phyloP scores from a whole-genome alignment of 805 yeast genomes.

The Hanseniaspora thailandica region DNA sequence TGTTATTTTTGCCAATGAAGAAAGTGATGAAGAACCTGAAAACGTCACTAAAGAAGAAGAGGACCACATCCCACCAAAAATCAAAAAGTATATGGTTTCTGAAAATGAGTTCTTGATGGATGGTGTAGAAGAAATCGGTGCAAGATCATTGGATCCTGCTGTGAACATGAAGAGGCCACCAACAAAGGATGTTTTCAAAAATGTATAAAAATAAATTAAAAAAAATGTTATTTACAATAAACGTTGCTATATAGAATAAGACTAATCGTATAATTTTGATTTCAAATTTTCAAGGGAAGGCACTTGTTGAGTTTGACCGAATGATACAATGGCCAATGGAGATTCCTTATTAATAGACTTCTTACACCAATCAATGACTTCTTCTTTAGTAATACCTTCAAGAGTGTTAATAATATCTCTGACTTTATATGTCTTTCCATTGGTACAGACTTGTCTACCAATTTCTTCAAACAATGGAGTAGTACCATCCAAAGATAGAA shows the following conservation, averaged over 20 bases:
- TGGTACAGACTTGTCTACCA: constrained; percentile 92
- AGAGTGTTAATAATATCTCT: constrained; percentile 48
- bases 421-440: constrained; percentile 51
- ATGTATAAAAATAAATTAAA: neutral
- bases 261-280: constrained; percentile 15
- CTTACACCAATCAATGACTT: constrained; percentile 80
- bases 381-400: constrained; percentile 63
- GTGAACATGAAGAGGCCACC: constrained; percentile 12
- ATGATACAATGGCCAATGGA: constrained; percentile 82
- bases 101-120: constrained; percentile 14
- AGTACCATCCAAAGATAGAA: constrained; percentile 83
- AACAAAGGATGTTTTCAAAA: constrained; percentile 3
- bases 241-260: neutral
- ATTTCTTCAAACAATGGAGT: constrained; percentile 96
- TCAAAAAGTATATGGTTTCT: constrained; percentile 6
- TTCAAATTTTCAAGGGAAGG: constrained; percentile 58
- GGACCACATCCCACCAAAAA: neutral
- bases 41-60: constrained; percentile 35
- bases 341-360: constrained; percentile 55
- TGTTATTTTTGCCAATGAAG: constrained; percentile 53
- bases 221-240: constrained; percentile 14
- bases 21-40: constrained; percentile 26
- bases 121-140: constrained; percentile 13
- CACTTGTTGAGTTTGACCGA: constrained; percentile 66
- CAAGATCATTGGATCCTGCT: constrained; percentile 12